A percentile compares a stretch with the other conserved stretches of the same genome.
phyloP scores from a whole-genome alignment of 2,329 filamentous ascomycete species.

The Onygena corvina region DNA sequence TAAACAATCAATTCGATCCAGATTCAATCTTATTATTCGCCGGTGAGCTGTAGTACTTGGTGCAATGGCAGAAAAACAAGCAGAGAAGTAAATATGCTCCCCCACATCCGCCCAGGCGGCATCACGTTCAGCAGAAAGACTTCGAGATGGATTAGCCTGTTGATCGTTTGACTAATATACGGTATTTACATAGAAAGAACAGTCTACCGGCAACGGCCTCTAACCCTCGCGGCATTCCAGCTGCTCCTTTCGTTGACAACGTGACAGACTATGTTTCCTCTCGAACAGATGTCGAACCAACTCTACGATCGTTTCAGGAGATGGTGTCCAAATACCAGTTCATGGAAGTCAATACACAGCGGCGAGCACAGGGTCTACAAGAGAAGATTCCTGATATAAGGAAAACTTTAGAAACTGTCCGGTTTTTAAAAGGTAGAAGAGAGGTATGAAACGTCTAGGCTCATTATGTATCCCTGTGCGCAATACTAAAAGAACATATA shows the following conservation, averaged over 20 bases:
- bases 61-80: conserved; percentile 10
- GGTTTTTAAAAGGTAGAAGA: conserved; percentile 65
- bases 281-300: conserved; percentile 36
- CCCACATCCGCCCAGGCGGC: conserved; percentile 7
- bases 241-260: conserved; percentile 38
- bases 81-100: conserved; percentile 12
- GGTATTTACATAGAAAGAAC: not conserved
- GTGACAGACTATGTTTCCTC: conserved; percentile 37
- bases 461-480: not conserved
- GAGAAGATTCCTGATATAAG: conserved; percentile 97
- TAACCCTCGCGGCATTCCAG: conserved; percentile 37
- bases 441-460: conserved; percentile 44
- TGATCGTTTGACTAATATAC: not conserved
- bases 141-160: too few species aligned
- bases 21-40: not conserved
- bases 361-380: conserved; percentile 65
- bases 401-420: conserved; percentile 86
- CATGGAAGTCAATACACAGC: conserved; percentile 90
- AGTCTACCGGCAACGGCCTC: conserved; percentile 16
- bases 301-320: conserved; percentile 37
- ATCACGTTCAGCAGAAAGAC: not conserved
- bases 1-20: conserved; percentile 1
- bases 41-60: not conserved
- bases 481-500: not conserved
- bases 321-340: conserved; percentile 88